These are phyloP conservation scores for Leccinum imitatum DNA, from an alignment of 768 basidiomycete species.

Conservation along the genomic window DNA sequence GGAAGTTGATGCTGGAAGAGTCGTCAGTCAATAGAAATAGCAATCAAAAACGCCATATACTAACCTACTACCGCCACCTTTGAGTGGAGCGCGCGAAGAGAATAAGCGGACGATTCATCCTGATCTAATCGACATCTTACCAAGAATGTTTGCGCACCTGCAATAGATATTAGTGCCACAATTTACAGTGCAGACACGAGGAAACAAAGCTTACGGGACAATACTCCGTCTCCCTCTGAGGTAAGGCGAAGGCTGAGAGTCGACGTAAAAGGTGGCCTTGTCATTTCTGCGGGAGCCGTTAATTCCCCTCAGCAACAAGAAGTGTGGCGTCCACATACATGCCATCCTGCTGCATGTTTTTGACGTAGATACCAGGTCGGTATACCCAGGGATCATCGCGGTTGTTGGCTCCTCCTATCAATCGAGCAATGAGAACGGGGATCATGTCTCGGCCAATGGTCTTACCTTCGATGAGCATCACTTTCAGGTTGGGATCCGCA, in stretches of 20 bases:
- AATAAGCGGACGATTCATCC: background rate
- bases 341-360: slow-evolving; percentile 70
- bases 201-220: slow-evolving; percentile 53
- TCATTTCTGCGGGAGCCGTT: slow-evolving; percentile 51
- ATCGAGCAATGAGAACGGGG: background rate
- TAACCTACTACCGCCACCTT: slow-evolving; percentile 56
- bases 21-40: slow-evolving; percentile 1
- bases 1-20: slow-evolving; percentile 66
- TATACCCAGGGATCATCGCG: slow-evolving; percentile 77
- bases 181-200: background rate
- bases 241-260: slow-evolving; percentile 55
- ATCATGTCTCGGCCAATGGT: background rate
- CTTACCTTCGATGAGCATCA: slow-evolving; percentile 72
- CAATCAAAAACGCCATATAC: slow-evolving; percentile 1
- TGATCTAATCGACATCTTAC: slow-evolving; percentile 27
- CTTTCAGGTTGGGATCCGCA: slow-evolving; percentile 69
- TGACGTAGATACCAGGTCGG: slow-evolving; percentile 65
- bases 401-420: slow-evolving; percentile 63
- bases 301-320: background rate
- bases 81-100: background rate
- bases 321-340: slow-evolving; percentile 43
- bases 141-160: slow-evolving; percentile 67
- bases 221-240: slow-evolving; percentile 64
- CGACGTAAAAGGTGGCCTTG: slow-evolving; percentile 71
- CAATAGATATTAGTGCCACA: background rate